Conservation (phyloP, 371 early-diverging fungal species). For the Mortierella sp. region DNA sequence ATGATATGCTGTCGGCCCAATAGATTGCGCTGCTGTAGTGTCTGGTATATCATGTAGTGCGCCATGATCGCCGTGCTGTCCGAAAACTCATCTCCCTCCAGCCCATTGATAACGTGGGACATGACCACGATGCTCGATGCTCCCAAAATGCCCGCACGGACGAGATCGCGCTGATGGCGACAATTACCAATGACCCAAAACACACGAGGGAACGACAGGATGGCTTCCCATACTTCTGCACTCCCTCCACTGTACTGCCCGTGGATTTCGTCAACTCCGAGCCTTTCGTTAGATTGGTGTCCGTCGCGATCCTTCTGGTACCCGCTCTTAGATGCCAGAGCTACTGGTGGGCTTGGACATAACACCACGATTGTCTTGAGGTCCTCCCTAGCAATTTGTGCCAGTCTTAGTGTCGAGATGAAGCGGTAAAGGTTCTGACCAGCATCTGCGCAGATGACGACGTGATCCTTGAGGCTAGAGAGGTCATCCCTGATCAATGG, state of each 20-base stretch:
- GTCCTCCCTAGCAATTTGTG: conserved; percentile 33
- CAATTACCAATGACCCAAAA: conserved; percentile 67
- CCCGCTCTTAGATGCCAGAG: conserved; percentile 10
- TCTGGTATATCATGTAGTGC: conserved; percentile 45
- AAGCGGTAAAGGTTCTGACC: conserved; percentile 41
- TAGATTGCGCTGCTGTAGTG: conserved; percentile 30
- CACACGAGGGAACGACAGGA: conserved; percentile 65
- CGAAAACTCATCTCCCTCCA: conserved; percentile 47
- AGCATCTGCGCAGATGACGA: conserved; percentile 33
- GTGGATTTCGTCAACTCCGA: neutral
- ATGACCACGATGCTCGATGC: conserved; percentile 71
- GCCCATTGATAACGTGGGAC: conserved; percentile 49
- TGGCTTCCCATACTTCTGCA: conserved; percentile 25
- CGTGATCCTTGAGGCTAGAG: conserved; percentile 30
- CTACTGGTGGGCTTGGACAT: conserved; percentile 27
- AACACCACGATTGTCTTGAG: conserved; percentile 48
- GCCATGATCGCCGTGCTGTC: conserved; percentile 52
- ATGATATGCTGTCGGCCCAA: conserved; percentile 31
- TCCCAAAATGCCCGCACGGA: conserved; percentile 64
- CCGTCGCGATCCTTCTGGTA: conserved; percentile 2
- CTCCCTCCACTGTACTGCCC: neutral
- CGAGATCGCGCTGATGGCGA: conserved; percentile 66
- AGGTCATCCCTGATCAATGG: conserved; percentile 31
- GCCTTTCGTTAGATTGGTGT: neutral
- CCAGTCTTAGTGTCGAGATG: conserved; percentile 39